Base-by-base conservation (phyloP, 2,329 filamentous ascomycete genomes). In the Sporothrix pallida region DNA sequence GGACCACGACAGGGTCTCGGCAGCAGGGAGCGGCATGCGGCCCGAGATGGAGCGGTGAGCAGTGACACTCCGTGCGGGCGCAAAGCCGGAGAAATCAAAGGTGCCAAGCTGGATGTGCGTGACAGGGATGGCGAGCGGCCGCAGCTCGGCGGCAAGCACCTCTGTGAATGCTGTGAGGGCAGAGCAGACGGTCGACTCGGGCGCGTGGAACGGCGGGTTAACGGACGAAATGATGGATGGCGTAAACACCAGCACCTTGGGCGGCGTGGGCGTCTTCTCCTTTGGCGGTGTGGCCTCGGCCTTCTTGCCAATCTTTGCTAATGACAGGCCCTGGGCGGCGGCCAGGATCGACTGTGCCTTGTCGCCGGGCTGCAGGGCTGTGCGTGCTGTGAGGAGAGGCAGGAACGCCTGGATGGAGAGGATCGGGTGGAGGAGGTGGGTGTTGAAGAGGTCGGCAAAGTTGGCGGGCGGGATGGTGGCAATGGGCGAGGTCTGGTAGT, bases 361-460 rank as follows among this genome's bases (percentile, higher is more conserved):
- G 67, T 77, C 75, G 70, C 73, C 72, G 46, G 75, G 74, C 74
- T 76, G 74, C 76, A 86, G 83, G 71, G 83, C 82, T 71, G 91
- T 87, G 71, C 89, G 86, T 12, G 86, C 86, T 3, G 89, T 92
- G 71, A 95, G 86, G 44, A 95, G 89, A 0, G 92, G 92, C n/a
- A 98, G 86, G 83, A 98, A 96, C 71, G 93, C 89, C 83, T 98
- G 95, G 54, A 95, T 91, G 5, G 93, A 94, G 71, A 97, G 88
- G 77, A 98, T 94, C 1, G 95, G 95, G 73, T 94, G 92, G 72
- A 98, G 87, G 13, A 99, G 88, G 79, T 97, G 95, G 17, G 94
- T 95, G 82, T 98, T 97, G 81, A 98, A 90, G 48, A 94, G 91
- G 80, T 98, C 94, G 76, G 93, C 93, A 84, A 97, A 96, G 78